Base-by-base conservation (phyloP, 2,329 filamentous ascomycete species). In the Fusarium sp. region DNA sequence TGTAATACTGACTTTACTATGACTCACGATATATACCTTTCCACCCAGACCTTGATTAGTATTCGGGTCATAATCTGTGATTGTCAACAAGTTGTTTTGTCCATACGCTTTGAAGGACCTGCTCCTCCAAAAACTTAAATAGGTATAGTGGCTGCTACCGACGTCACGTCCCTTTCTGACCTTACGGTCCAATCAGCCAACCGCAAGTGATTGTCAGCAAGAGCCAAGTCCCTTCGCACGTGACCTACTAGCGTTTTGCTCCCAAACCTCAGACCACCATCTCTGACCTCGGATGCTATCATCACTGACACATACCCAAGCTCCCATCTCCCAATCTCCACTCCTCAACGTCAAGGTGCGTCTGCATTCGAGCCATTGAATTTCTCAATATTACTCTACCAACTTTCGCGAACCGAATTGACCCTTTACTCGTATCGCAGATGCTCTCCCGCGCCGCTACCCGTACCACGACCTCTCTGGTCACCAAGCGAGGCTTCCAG, bases 401-500 rank as follows among this genome's bases (percentile, higher is more conserved):
- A 20, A 22, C 61, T 30, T 24, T 34, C 11, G 46, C 56, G 61
- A 57, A 69, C 75, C 82, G 82, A 81, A 85, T 84, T 87, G 80
- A 83, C 74, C 34, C 16, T 51, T 57, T 57, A 6, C 49, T 49
- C 38, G 22, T 45, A 25, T n/a, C 20, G 29, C 79, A 97, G 93
- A 97, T 97, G 94, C 86, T 96, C 83, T 88, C 93, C 84, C 91
- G 92, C 81, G 87, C 89, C 83, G 87, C 84, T 77, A 77, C 84
- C 78, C 88, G 88, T 80, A 87, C 86, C 82, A 89, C 91, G 81
- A 89, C 90, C 80, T 85, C 88, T 73, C 82, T 90, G 80, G 87
- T 94, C 85, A 88, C 91, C 88, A 94, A 94, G 86, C 95, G 96
- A 83, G 94, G 92, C 85, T 98, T 99, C 91, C 92, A 94, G 83